phyloP scores from a whole-genome alignment of 441 rosid species.

The Erysimum cheiri region DNA sequence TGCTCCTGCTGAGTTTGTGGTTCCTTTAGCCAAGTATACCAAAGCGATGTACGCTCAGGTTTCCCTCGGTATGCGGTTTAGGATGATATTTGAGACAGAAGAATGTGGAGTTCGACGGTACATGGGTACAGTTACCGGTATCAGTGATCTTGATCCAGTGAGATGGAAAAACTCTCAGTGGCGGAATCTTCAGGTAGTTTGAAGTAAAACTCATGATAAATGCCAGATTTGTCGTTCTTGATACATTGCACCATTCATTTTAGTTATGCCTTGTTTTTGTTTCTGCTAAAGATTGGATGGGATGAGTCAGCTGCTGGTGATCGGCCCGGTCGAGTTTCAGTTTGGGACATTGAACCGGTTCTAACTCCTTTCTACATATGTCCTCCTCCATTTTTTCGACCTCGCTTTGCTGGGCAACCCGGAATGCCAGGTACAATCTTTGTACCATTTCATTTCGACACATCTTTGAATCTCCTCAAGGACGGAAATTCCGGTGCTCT shows the following conservation, averaged over 20 bases:
- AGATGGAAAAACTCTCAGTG: conserved; percentile 96
- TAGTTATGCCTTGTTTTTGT: conserved; percentile 7
- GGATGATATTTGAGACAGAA: conserved; percentile 98
- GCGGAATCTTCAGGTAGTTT: conserved; percentile 95
- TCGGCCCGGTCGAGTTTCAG: conserved; percentile 79
- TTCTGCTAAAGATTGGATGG: conserved; percentile 84
- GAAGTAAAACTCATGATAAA: conserved; percentile 21
- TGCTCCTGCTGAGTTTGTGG: conserved; percentile 93
- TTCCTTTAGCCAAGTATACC: conserved; percentile 89
- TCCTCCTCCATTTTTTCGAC: conserved; percentile 89
- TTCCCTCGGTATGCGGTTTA: conserved; percentile 90
- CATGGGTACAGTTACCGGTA: conserved; percentile 95
- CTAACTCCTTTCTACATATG: conserved; percentile 90
- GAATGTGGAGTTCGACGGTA: conserved; percentile 94
- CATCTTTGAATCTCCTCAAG: conserved; percentile 20
- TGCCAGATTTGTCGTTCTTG: neutral
- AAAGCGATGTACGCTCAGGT: conserved; percentile 89
- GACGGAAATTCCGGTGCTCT: conserved; percentile 6
- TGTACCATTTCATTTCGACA: conserved; percentile 15
- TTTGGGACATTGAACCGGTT: conserved; percentile 98
- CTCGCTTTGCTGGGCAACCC: conserved; percentile 77
- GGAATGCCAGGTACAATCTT: conserved; percentile 76
- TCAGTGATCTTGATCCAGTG: conserved; percentile 83
- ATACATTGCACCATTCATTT: conserved; percentile 17
- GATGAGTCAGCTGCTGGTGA: conserved; percentile 97